A percentile compares a stretch with the other conserved stretches of the same genome.
Conservation (phyloP, 805 yeast genomes). For the Clavispora carvajalis region DNA sequence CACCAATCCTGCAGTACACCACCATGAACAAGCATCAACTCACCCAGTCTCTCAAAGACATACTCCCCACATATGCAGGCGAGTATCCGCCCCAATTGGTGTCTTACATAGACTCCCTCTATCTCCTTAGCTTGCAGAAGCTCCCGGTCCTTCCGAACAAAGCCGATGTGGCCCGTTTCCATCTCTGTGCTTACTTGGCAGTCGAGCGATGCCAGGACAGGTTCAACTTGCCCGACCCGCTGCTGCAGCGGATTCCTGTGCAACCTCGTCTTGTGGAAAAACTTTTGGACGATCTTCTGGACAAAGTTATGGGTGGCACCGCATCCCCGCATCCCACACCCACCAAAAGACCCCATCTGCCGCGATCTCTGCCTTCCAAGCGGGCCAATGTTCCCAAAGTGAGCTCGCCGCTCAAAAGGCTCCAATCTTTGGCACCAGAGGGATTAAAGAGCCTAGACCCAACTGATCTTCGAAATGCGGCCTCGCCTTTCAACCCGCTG, state of each 20-base stretch:
- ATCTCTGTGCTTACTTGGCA: conserved; percentile 61
- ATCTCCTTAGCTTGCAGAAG: conserved; percentile 48
- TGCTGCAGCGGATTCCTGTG: conserved; percentile 50
- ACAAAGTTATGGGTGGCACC: conserved; percentile 28
- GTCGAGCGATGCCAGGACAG: conserved; percentile 43
- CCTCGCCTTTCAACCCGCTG: conserved; percentile 11
- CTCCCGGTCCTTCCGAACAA: conserved; percentile 44
- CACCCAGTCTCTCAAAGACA: conserved; percentile 39
- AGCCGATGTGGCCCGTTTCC: conserved; percentile 62
- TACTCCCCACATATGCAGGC: conserved; percentile 42
- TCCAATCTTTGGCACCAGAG: conserved; percentile 13
- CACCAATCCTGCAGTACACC: not conserved
- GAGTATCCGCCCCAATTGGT: conserved; percentile 40
- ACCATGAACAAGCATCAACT: conserved; percentile 18
- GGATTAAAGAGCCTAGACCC: not conserved
- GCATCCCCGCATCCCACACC: conserved; percentile 18
- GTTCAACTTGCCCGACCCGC: conserved; percentile 46
- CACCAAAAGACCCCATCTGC: conserved; percentile 11
- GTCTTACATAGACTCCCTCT: conserved; percentile 40
- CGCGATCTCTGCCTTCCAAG: conserved; percentile 11
- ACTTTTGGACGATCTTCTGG: conserved; percentile 43
- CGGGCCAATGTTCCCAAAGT: conserved; percentile 26
- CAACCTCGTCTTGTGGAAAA: conserved; percentile 42
- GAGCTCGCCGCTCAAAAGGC: conserved; percentile 34
- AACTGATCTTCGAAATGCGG: not conserved